Conservation (phyloP, 2,329 filamentous ascomycete genomes). For the Cylindrodendrum hubeiense region DNA sequence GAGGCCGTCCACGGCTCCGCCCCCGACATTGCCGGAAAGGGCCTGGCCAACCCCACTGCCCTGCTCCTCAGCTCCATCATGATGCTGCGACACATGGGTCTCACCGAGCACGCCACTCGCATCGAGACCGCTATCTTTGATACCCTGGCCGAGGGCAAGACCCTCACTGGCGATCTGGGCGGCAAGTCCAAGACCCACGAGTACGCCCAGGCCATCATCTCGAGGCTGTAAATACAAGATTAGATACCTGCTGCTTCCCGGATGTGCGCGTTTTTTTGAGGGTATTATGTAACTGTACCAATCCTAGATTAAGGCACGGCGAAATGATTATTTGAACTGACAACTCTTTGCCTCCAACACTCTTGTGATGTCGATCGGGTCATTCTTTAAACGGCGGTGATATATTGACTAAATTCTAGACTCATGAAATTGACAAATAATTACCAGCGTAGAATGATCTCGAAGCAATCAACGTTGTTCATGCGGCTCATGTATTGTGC, state of each 20-base stretch:
- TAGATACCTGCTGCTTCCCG: conserved; percentile 42
- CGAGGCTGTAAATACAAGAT: conserved; percentile 64
- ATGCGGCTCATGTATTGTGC: no score
- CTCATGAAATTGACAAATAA: no score
- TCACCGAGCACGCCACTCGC: conserved; percentile 83
- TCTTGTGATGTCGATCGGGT: no score
- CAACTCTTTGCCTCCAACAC: neutral
- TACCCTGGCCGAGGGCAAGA: conserved; percentile 95
- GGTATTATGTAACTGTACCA: conserved; percentile 49
- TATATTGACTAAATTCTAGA: no score
- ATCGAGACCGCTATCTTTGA: conserved; percentile 97
- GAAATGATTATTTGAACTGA: conserved; percentile 45
- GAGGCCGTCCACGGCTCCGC: conserved; percentile 98
- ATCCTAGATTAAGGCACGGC: conserved; percentile 46
- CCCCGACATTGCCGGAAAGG: conserved; percentile 96
- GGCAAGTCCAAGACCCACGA: conserved; percentile 96
- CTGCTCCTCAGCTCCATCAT: conserved; percentile 96
- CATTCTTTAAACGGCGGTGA: no score
- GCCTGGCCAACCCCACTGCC: conserved; percentile 95
- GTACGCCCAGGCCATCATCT: conserved; percentile 93
- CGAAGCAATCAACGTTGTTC: no score
- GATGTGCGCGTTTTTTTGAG: conserved; percentile 38
- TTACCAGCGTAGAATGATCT: no score
- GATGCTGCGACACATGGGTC: conserved; percentile 99
- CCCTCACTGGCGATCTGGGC: conserved; percentile 94